Evolutionary conservation across 2,329 filamentous ascomycete species (phyloP), one percentile per base, ranked within the genome.

Genomic region (Fusarium sororula): DNA sequence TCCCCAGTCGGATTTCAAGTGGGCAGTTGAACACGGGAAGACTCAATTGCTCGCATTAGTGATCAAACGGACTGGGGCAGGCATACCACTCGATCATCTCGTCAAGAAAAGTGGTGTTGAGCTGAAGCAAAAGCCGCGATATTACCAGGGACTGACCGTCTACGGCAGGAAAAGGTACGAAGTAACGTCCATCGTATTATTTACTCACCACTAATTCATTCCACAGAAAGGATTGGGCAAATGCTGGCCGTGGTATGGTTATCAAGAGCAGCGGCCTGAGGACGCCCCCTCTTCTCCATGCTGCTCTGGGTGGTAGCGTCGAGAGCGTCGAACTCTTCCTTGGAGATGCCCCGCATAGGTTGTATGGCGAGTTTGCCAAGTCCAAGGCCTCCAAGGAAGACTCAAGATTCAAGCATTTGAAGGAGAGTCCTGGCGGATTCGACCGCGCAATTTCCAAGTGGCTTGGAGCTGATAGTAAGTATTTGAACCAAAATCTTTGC

Each of bases 61-160:
- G 63, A 93, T 96, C 79, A 89, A 87, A 78, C 84, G 84, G 12
- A 90, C 89, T 12, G 93, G 93, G 3, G 90, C 89, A 8, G 92
- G 92, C 3, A 87, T 96, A 67, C 92, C 93, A 0, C 82, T 95
- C 1, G 88, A 92, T 54, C 84, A 89, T 24, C 82, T 96, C 11
- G 88, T 93, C 48, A 88, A 91, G 81, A 88, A 88, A 64, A 91
- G 87, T 63, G 92, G 92, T 6, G 81, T 92, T 3, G 87, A 92
- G 75, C 80, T 91, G 55, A 85, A 89, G 60, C 84, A 89, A 72
- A 93, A 92, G 80, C 90, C 93, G 2, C 87, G 88, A 24, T 93
- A 90, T 80, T 97, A 97, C 78, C 92, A 93, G 80, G 94, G 94
- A 1, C 81, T 96, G 37, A 91, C 90, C 3, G 91, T 97, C 4